phyloP scores from a whole-genome alignment of 305 asterid genomes.

The Salvia sclarea region DNA sequence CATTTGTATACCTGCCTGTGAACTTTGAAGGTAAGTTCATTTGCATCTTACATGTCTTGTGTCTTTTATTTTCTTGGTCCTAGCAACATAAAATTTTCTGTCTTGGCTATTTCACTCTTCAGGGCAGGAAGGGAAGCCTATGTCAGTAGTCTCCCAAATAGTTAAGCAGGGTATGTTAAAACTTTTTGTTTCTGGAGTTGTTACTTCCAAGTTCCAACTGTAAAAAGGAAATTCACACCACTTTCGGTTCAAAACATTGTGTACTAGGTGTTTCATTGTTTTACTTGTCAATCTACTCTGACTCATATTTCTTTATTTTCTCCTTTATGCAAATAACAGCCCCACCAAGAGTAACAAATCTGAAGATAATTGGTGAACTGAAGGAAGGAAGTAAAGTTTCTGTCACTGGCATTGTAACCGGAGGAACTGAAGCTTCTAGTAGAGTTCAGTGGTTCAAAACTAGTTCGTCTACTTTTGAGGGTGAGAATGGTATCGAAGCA shows the following conservation, averaged over 20 bases:
- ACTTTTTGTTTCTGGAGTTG: conserved; percentile 14
- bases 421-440: conserved; percentile 99
- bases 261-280: neutral
- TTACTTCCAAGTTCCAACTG: too few relatives aligned
- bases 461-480: conserved; percentile 60
- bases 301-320: neutral
- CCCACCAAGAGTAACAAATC: conserved; percentile 81
- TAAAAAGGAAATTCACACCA: too few relatives aligned
- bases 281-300: conserved; percentile 18
- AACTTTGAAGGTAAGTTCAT: conserved; percentile 83
- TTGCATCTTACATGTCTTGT: conserved; percentile 24
- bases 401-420: conserved; percentile 88
- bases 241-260: too few relatives aligned
- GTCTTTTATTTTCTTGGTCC: conserved; percentile 15
- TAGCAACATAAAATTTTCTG: conserved; percentile 15
- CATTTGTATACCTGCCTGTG: conserved; percentile 80
- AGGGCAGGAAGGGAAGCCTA: conserved; percentile 93
- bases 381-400: conserved; percentile 96
- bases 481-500: conserved; percentile 79
- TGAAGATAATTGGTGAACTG: conserved; percentile 93
- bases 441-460: conserved; percentile 99
- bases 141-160: conserved; percentile 66
- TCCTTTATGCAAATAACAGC: conserved; percentile 52
- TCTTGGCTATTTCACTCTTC: conserved; percentile 49
- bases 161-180: conserved; percentile 67